Evolutionary conservation across 2,329 filamentous ascomycete genomes (phyloP).

Genomic region (Arachnopeziza araneosa): DNA sequence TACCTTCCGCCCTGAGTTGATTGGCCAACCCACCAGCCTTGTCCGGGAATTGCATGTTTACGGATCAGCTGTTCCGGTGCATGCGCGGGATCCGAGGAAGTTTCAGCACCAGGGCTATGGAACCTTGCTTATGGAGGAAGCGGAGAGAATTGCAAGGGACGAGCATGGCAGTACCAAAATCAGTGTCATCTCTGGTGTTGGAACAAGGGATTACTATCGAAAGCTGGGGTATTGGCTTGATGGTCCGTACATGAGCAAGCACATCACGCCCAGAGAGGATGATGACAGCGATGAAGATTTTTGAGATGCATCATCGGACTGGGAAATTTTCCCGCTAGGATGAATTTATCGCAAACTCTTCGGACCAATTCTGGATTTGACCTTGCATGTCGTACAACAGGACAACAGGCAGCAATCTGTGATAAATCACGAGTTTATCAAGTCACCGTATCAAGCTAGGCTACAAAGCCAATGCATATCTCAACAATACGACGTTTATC

Average conservation of each 20-base stretch:
- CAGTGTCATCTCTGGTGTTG: constrained; percentile 95
- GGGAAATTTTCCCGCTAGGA: no score
- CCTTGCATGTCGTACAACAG: no score
- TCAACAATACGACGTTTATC: no score
- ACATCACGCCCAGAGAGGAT: constrained; percentile 25
- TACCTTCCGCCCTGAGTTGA: constrained; percentile 85
- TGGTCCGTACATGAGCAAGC: constrained; percentile 44
- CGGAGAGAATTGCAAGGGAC: constrained; percentile 87
- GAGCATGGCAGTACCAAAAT: constrained; percentile 94
- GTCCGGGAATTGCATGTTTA: constrained; percentile 96
- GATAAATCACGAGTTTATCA: no score
- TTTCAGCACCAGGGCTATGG: constrained; percentile 98
- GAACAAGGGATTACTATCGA: constrained; percentile 89
- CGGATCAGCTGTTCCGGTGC: constrained; percentile 93
- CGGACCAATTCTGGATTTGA: no score
- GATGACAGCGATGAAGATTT: constrained; percentile 28
- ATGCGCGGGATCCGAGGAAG: constrained; percentile 89
- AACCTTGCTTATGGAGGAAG: constrained; percentile 95
- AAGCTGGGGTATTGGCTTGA: constrained; percentile 92
- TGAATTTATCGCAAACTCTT: no score
- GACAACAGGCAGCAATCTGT: no score
- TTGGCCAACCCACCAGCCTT: constrained; percentile 80
- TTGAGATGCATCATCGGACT: constrained; percentile 2
- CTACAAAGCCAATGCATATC: no score
- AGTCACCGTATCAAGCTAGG: no score